Evolutionary conservation across 208 protist species (phyloP).

Genomic region (Trypanosoma avium): DNA sequence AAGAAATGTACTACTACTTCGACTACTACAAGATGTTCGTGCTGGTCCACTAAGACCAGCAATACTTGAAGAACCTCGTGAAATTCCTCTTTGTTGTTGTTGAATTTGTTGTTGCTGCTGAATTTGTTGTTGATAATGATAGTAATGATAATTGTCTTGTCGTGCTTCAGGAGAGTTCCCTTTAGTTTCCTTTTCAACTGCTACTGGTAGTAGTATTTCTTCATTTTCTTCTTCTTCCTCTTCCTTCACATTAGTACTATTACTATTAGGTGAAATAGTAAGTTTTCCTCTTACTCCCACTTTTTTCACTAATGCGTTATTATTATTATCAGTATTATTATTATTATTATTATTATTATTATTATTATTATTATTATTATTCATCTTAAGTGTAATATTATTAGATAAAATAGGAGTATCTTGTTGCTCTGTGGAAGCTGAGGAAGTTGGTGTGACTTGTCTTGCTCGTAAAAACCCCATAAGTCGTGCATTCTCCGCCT

Average conservation of each 20-base stretch:
- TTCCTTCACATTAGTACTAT: no score
- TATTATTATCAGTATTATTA: neutral
- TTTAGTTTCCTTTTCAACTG: neutral
- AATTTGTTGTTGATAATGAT: no score
- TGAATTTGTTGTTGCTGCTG: no score
- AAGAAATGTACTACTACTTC: neutral
- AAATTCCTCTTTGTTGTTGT: neutral
- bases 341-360: no score
- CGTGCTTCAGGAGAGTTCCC: neutral
- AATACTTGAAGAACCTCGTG: constrained; percentile 6
- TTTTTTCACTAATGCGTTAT: neutral
- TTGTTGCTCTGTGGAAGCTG: neutral
- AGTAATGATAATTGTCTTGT: no score
- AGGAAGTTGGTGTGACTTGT: constrained; percentile 1
- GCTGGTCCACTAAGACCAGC: constrained; percentile 17
- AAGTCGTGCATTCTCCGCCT: constrained; percentile 66
- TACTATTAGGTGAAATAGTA: no score
- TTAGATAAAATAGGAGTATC: no score
- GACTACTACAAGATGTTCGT: constrained; percentile 17
- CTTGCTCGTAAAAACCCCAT: constrained; percentile 33
- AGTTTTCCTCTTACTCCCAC: neutral
- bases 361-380: no score
- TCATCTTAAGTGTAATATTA: no score
- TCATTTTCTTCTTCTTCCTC: neutral
- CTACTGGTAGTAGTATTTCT: neutral